Base-by-base conservation (phyloP, 2,329 filamentous ascomycete genomes). In the Fusarium robinianum region DNA sequence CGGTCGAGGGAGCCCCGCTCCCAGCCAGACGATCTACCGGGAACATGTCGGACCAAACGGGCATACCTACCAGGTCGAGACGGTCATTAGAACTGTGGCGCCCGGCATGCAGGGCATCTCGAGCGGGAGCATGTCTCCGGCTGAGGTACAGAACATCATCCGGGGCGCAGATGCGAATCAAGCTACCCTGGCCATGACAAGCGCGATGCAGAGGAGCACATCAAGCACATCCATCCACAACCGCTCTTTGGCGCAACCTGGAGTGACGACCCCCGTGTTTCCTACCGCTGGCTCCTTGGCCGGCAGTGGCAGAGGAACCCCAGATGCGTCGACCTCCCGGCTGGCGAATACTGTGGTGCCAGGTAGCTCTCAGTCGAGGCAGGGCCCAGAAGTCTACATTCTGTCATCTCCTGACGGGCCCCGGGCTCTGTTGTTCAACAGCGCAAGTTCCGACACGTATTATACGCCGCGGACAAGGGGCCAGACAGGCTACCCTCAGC, bases 341-440 rank as follows among this genome's bases (percentile, higher is more conserved):
- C 63, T 68, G 14, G 54, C 55, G 61, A 17, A 60, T 56, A 36
- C 34, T 17, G 27, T 19, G 36, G 34, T 14, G 2, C 38, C 34
- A 23, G 52, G 40, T 26, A 53, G 9, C 29, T 33, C 35, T n/a
- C 53, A 53, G 19, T 7, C 61, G 34, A 41, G 61, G 21, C 67
- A 67, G 16, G 64, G 61, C 2, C 69, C 75, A 0, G 76, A 80
- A 46, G 78, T 84, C 2, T 85, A 84, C 53, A 76, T 85, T 16
- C 61, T 85, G 6, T 79, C 75, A 11, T 84, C 82, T 0, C 80
- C 81, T 1, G 71, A 72, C 27, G 82, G 82, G 1, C 82, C 81
- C 1, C 75, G 76, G 14, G 81, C 75, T 5, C 63, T 85, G 2
- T 62, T 85, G 6, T 66, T 85, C 26, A 80, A 78, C 54, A 72